These are phyloP conservation scores for Tolypocladium album DNA, from an alignment of 2,329 filamentous ascomycete genomes.

Conservation along the genomic window DNA sequence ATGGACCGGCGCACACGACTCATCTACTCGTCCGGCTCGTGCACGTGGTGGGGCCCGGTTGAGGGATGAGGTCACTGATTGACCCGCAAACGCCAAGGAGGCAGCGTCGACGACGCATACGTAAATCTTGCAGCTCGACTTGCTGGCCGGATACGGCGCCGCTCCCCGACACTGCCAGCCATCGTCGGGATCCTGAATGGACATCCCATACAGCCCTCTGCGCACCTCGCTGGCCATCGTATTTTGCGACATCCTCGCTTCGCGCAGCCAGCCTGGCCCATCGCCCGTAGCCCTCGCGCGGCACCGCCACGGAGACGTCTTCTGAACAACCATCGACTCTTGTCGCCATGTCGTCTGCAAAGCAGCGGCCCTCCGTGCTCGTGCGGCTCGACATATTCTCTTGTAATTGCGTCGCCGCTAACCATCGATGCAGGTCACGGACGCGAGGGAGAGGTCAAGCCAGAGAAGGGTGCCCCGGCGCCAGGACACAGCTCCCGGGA, in stretches of 20 bases:
- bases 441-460: constrained; percentile 24
- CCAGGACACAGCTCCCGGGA: constrained; percentile 18
- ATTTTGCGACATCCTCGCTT: neutral
- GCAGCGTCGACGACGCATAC: neutral
- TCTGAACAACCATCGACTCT: neutral
- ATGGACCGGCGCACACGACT: neutral
- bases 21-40: neutral
- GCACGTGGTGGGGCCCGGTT: neutral
- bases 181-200: neutral
- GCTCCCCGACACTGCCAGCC: neutral
- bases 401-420: constrained; percentile 2
- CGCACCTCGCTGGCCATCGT: neutral
- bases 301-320: neutral
- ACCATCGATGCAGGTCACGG: constrained; percentile 21
- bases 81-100: neutral
- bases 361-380: constrained; percentile 50
- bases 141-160: neutral
- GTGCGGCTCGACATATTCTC: constrained; percentile 24
- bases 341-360: constrained; percentile 30
- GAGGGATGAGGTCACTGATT: neutral
- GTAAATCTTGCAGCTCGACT: neutral
- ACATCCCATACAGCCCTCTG: neutral
- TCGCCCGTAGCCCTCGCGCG: neutral
- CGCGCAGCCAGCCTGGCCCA: neutral
- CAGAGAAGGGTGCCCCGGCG: constrained; percentile 21